Conservation (phyloP, 75 land plant species). For the Pinus taeda region DNA sequence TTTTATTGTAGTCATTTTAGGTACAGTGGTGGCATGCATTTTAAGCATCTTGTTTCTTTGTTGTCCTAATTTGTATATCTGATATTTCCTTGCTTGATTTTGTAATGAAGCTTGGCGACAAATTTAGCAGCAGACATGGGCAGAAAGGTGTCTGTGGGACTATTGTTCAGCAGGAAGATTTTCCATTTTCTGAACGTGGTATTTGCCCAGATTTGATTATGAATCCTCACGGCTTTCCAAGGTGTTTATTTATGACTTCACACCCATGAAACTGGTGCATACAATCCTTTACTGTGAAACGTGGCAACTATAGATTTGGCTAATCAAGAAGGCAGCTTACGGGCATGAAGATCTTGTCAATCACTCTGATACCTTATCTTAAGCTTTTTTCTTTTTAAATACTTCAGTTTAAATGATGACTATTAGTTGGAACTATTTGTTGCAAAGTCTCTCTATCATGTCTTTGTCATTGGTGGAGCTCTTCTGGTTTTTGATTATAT, state of each 20-base stretch:
- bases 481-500: too few species aligned
- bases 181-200: conserved; percentile 96
- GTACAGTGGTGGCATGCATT: neutral
- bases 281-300: neutral
- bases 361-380: too few species aligned
- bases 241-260: conserved; percentile 33
- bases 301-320: too few species aligned
- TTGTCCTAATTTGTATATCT: neutral
- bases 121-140: conserved; percentile 99
- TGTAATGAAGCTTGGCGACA: conserved; percentile 78
- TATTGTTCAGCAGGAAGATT: conserved; percentile 94
- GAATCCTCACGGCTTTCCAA: conserved; percentile 99
- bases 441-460: too few species aligned
- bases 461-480: too few species aligned
- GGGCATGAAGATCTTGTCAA: too few species aligned
- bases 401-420: too few species aligned
- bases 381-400: too few species aligned
- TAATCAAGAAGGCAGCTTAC: too few species aligned
- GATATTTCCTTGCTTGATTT: neutral
- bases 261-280: neutral
- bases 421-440: too few species aligned
- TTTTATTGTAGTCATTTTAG: neutral
- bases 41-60: neutral
- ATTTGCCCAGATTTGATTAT: conserved; percentile 98
- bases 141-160: conserved; percentile 99